Base-by-base conservation (phyloP, 371 early-diverging fungal genomes). In the Rhizopus stolonifer region DNA sequence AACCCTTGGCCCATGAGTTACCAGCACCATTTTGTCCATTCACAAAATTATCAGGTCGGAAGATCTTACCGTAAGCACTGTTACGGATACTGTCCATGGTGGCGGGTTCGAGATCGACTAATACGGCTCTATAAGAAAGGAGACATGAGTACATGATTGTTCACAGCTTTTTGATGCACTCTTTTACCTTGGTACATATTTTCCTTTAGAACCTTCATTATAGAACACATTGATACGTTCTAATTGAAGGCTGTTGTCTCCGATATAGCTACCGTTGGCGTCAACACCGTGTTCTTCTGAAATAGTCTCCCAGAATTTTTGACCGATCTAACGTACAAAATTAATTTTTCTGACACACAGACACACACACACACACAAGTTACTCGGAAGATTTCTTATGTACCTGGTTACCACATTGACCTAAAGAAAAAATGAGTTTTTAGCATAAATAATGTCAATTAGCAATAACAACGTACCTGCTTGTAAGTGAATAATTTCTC, bases 401-500 rank as follows among this genome's bases (percentile, higher is more conserved):
- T 69, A 81, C 80, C 67, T 91, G 92, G 80, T 90, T 90, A 78
- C 92, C 92, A 69, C 91, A 91, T 81, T 99, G 99, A 66, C 99
- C 72, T 72, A 48, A 17, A 44, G 11, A 40, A 21, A 22, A 32
- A 14, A 15, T 19, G 48, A 33, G 32, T 6, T 13, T 19, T 4
- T 19, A 13, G 17, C 18, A 18, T 22, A 24, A 17, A 13, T 6
- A 21, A 21, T 4, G 10, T 18, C 34, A 19, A 17, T 26, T 19
- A 15, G 17, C 9, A 42, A 23, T 25, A 14, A n/a, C 14, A 14
- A 36, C 52, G 61, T 73, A 73, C 74, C 99, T 65, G 98, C 95
- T 82, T 99, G 99, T 61, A 99, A 81, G 82, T 99, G 98, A 68
- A 99, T 94, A 66, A 99, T 98, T 88, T 99, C 99, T 83, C 99